Evolutionary conservation across 1,284 basidiomycete genomes (phyloP), one percentile per base, ranked within the genome.

Genomic region (Malassezia arunalokei): DNA sequence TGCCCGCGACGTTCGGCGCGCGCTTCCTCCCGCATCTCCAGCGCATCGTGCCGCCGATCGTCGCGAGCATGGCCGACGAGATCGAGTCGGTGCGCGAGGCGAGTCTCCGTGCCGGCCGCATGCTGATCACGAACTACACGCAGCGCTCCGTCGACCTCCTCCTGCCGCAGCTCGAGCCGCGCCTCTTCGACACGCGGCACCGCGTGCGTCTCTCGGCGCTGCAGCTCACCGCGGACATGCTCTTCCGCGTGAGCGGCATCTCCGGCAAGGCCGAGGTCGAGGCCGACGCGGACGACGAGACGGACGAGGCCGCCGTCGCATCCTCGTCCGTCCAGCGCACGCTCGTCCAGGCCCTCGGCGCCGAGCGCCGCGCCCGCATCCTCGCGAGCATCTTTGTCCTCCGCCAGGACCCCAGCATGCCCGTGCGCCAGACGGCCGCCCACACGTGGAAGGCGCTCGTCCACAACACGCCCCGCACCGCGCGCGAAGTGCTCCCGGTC

Each of bases 391-490:
- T 98, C 54, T 99, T 92, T 75, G 80, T 98, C 62, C 84, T 91
- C 52, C 83, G 91, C 51, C 94, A 98, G 75, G 94, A 98, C 74
- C 80, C 87, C 27, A 87, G 95, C 64, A 83, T 82, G 44, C 81
- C 84, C 40, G 91, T 98, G 35, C 83, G 94, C 42, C 86, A 90
- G 74, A 83, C 88, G 3, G 88, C 92, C 0, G 82, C 92, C 50
- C 89, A 92, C 60, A 95, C 96, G 60, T 99, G 94, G 94, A 98
- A 98, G 76, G 91, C 87, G 1, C 78, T 98, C 58, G 91, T 99
- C 27, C 82, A 88, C 75, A 98, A 78, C 73, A 75, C 75, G 57
- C 75, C 68, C 1, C 59, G 64, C 15, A 71, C 76, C 80, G 90
- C 94, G n/a, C 83, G 91, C 59, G 94, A 98, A 73, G 86, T 98